phyloP scores from a whole-genome alignment of 495 filamentous ascomycete genomes.

The Neurospora sp. region DNA sequence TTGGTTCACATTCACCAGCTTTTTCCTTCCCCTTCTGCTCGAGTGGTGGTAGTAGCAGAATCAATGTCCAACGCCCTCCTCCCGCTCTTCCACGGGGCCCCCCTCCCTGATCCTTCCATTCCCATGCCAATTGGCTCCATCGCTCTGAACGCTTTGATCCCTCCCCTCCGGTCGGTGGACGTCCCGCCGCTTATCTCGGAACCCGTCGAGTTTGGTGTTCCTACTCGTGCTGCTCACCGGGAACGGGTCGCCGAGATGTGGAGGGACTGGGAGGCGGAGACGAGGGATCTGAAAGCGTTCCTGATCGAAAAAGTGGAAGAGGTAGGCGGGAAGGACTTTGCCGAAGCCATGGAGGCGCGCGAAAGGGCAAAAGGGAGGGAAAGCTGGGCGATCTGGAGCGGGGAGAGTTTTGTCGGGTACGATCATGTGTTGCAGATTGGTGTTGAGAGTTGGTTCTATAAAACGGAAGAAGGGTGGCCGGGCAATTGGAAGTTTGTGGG shows the following conservation, averaged over 20 bases:
- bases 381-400: constrained; percentile 3
- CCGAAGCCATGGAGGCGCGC: not conserved
- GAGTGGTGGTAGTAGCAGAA: constrained; percentile 23
- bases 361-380: not conserved
- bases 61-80: constrained; percentile 16
- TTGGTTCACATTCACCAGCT: constrained; percentile 10
- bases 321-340: not conserved
- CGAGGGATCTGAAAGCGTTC: not conserved
- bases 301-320: not conserved
- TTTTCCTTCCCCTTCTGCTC: constrained; percentile 2
- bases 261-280: not conserved
- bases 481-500: constrained; percentile 24
- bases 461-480: constrained; percentile 23
- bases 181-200: constrained; percentile 8
- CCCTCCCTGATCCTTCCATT: constrained; percentile 9
- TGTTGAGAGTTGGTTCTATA: constrained; percentile 26
- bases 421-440: constrained; percentile 25
- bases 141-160: constrained; percentile 10
- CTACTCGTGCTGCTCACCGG: not conserved
- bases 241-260: constrained; percentile 2
- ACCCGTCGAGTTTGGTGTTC: constrained; percentile 6
- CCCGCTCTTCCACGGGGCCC: constrained; percentile 18
- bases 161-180: constrained; percentile 22
- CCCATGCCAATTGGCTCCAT: constrained; percentile 10
- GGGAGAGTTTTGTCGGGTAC: constrained; percentile 18